Base-by-base conservation (phyloP, 2,329 filamentous ascomycete genomes). In the Cercospora zeae-maydis region DNA sequence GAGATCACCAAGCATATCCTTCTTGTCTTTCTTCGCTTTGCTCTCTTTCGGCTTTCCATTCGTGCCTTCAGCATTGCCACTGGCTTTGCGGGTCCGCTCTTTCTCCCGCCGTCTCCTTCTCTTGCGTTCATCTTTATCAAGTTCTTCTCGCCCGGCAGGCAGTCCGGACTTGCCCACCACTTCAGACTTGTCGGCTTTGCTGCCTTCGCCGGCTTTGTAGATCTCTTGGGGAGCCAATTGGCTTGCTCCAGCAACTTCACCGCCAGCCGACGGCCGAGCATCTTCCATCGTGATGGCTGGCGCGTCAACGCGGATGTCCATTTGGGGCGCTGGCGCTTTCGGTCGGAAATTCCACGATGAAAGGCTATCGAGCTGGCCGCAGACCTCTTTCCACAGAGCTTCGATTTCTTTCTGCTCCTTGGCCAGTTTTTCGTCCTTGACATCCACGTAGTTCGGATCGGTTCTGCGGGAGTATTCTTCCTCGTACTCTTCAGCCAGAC, bases 261-360 rank as follows among this genome's bases (percentile, higher is more conserved):
- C 87, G 47, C 90, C 90, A 0, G 89, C 91, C 14, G 89, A 88
- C 7, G 95, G 93, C 71, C 96, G 89, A 1, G 92, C 93, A 74
- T 99, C 95, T 80, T 99, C 95, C 90, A 98, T 96, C 69, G 86
- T 84, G 67, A 98, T 88, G 3, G 91, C 92, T n/a, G 93, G 91
- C 3, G 95, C 91, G 77, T 98, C 93, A 27, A 91, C 85, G 34
- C 97, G 89, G 60, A 97, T 90, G 47, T 91, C 93, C 66, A 99
- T 85, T 51, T 86, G 86, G n/a, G 91, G 86, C 57, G 89, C 89
- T 1, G 88, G 84, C 10, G 91, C 88, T 79, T 93, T 96, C 59
- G 95, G 95, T 77, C 91, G 93, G 84, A 96, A 97, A 79, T 97
- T 90, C 88, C 92, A 96, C 75, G 90, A 96, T 77, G 88, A 93